These are phyloP conservation scores for Antitrichia curtipendula DNA, from an alignment of 225 moss, liverwort and hornwort genomes.

Conservation along the genomic window DNA sequence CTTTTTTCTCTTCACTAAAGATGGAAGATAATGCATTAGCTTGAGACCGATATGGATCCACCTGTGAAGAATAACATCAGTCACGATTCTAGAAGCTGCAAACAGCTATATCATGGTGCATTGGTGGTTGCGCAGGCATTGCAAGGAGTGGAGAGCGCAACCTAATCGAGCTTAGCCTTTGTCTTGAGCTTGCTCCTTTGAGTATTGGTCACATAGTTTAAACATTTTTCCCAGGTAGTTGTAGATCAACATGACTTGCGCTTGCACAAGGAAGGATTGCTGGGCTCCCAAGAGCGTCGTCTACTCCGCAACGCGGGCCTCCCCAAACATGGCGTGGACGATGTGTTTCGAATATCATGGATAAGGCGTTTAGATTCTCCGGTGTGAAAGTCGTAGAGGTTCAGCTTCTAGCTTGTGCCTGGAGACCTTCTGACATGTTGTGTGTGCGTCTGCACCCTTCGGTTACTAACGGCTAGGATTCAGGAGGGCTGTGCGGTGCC, in stretches of 20 bases:
- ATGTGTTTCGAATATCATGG: neutral
- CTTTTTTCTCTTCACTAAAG: neutral
- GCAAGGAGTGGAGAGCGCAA: constrained; percentile 28
- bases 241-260: constrained; percentile 7
- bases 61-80: neutral
- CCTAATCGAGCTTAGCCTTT: constrained; percentile 6
- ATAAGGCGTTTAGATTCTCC: neutral
- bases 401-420: constrained; percentile 3
- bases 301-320: neutral
- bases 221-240: neutral
- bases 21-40: neutral
- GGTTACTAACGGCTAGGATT: constrained; percentile 36
- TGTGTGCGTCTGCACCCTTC: constrained; percentile 35
- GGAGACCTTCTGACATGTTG: constrained; percentile 29
- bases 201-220: neutral
- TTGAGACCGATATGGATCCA: neutral
- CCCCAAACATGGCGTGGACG: neutral
- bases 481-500: constrained; percentile 4
- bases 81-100: constrained; percentile 4
- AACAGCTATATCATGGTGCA: constrained; percentile 21
- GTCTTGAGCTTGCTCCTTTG: neutral
- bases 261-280: neutral
- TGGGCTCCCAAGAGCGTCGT: neutral
- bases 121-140: constrained; percentile 37
- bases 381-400: constrained; percentile 2